Percentiles rank a stretch among this genome's conserved stretches.
phyloP scores from a whole-genome alignment of 176 grass and related monocot species.

The Triticum monococcum region DNA sequence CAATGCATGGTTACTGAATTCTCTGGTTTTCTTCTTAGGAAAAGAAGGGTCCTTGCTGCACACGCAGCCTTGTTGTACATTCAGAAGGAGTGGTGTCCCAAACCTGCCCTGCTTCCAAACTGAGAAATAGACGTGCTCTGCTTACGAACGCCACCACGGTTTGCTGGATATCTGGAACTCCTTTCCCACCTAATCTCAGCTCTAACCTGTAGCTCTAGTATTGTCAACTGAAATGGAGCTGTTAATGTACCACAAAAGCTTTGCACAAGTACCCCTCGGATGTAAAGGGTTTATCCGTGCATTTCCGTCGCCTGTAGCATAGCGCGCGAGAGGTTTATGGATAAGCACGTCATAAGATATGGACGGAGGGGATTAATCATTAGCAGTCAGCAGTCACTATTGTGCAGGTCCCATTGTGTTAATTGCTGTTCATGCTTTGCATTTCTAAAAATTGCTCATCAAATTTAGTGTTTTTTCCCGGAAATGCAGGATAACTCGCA shows the following conservation, averaged over 20 bases:
- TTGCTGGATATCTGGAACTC: background rate
- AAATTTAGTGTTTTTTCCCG: background rate
- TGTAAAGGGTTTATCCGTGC: background rate
- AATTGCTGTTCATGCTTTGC: background rate
- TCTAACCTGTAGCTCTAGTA: background rate
- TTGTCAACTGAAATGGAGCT: background rate
- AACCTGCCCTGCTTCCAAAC: slow-evolving; percentile 5
- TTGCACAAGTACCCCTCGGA: background rate
- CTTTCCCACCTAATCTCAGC: background rate
- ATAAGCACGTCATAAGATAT: background rate
- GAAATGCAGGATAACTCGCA: background rate
- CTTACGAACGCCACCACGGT: slow-evolving; percentile 13
- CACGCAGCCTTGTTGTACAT: background rate
- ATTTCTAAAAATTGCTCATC: background rate
- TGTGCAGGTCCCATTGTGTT: background rate
- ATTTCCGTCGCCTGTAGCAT: background rate
- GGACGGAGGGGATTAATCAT: background rate
- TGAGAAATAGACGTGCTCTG: background rate
- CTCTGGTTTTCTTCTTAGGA: background rate
- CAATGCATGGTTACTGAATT: background rate
- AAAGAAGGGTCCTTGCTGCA: background rate
- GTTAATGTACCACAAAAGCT: background rate
- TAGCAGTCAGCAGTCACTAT: slow-evolving; percentile 7
- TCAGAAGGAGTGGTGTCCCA: background rate
- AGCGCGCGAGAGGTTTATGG: background rate